Conservation (phyloP, 2,329 filamentous ascomycete genomes). For the Sporothrix inflata region DNA sequence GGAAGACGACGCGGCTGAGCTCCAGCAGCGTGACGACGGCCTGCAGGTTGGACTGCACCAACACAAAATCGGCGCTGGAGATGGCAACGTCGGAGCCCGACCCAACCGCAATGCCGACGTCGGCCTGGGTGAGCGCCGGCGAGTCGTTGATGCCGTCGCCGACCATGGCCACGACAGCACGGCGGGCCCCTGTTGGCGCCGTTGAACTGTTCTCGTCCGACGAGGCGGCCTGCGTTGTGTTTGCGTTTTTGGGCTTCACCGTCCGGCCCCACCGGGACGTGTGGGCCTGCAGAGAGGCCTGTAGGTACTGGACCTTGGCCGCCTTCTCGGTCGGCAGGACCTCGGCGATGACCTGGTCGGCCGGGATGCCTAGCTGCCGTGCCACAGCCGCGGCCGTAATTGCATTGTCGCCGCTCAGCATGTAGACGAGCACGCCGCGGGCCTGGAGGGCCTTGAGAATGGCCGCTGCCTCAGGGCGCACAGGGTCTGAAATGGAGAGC, state of each 20-base stretch:
- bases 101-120: constrained; percentile 83
- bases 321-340: constrained; percentile 85
- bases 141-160: constrained; percentile 91
- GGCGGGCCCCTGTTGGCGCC: constrained; percentile 40
- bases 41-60: constrained; percentile 68
- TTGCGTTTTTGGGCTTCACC: neutral
- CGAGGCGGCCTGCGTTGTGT: neutral
- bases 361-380: constrained; percentile 71
- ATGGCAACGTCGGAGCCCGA: constrained; percentile 84
- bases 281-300: constrained; percentile 53
- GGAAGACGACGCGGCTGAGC: constrained; percentile 72
- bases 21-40: constrained; percentile 74
- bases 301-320: constrained; percentile 67
- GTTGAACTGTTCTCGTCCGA: neutral
- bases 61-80: constrained; percentile 78
- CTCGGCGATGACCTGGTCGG: constrained; percentile 78
- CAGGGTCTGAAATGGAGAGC: constrained; percentile 78
- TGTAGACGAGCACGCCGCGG: constrained; percentile 76
- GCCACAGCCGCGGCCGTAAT: constrained; percentile 83
- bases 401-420: constrained; percentile 91
- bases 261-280: constrained; percentile 24
- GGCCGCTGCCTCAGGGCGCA: constrained; percentile 70
- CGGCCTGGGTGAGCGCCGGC: constrained; percentile 76
- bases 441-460: constrained; percentile 68
- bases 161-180: constrained; percentile 74